A percentile compares a stretch with the other conserved stretches of the same genome.
phyloP scores from a whole-genome alignment of 2,329 filamentous ascomycete genomes.

The Pseudogymnoascus sp. region DNA sequence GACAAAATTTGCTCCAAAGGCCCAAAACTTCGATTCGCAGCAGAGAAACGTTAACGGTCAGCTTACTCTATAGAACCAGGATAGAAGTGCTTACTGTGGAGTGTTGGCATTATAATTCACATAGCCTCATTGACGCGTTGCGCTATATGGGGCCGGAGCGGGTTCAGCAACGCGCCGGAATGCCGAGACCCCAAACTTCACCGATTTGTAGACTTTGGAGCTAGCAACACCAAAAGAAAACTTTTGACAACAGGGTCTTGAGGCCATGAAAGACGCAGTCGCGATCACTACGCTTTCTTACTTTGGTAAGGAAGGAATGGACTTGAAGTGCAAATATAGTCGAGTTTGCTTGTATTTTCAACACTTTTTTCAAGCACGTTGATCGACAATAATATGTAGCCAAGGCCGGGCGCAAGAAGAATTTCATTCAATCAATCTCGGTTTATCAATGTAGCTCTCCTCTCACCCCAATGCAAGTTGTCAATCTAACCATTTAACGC shows the following conservation, averaged over 20 bases:
- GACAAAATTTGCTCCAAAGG: not conserved
- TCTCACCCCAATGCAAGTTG: not conserved
- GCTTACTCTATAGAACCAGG: not conserved
- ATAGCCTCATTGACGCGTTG: not conserved
- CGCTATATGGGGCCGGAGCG: not conserved
- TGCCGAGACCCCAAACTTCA: not conserved
- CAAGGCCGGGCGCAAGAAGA: not conserved
- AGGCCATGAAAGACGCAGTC: not conserved
- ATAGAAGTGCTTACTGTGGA: not conserved
- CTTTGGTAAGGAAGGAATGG: not conserved
- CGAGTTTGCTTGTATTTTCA: not conserved
- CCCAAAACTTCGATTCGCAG: not conserved
- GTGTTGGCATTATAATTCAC: not conserved
- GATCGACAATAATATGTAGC: not conserved
- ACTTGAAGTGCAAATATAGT: not conserved
- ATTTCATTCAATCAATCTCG: not conserved
- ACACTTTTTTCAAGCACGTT: not conserved
- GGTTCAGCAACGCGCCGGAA: not conserved
- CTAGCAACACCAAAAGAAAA: not conserved
- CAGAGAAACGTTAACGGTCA: not conserved
- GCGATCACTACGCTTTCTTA: not conserved
- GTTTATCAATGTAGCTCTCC: not conserved
- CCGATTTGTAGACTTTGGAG: conserved; percentile 2
- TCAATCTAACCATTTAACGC: not conserved
- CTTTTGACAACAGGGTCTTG: no score